These are phyloP conservation scores for Hyaloraphidium curvatum DNA, from an alignment of 192 early-diverging fungal species.

Conservation along the genomic window DNA sequence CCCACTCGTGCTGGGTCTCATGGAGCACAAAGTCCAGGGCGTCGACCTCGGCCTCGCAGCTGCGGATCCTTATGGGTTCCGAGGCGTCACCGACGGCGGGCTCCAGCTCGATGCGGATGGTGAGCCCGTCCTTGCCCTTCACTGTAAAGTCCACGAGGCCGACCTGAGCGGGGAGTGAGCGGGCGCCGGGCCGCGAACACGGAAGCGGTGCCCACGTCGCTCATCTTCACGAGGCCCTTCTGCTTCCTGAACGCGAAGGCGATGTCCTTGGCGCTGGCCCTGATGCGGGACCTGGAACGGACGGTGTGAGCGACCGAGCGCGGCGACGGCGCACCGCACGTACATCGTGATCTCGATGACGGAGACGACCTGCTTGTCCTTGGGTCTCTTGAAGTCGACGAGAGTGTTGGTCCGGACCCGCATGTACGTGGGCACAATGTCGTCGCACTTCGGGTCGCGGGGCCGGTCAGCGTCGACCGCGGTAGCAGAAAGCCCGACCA, in stretches of 20 bases:
- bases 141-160: not conserved
- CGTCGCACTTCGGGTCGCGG: too few relatives aligned
- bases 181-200: not conserved
- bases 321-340: not conserved
- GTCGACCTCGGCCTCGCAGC: too few relatives aligned
- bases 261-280: constrained; percentile 30
- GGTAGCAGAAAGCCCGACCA: too few relatives aligned
- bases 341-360: not conserved
- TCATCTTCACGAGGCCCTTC: constrained; percentile 21
- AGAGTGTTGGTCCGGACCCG: not conserved
- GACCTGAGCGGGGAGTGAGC: not conserved
- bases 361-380: not conserved
- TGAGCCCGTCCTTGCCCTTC: not conserved
- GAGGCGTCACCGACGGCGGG: too few relatives aligned
- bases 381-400: not conserved
- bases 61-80: too few relatives aligned
- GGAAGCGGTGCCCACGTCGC: constrained; percentile 23
- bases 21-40: too few relatives aligned
- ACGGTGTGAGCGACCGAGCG: not conserved
- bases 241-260: constrained; percentile 34
- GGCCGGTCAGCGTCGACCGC: too few relatives aligned
- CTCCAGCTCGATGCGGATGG: not conserved
- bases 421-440: not conserved
- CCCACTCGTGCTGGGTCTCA: too few relatives aligned
- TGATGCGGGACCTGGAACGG: constrained; percentile 9